Base-by-base conservation (phyloP, 805 yeast genomes). In the Ogataea siamensis region DNA sequence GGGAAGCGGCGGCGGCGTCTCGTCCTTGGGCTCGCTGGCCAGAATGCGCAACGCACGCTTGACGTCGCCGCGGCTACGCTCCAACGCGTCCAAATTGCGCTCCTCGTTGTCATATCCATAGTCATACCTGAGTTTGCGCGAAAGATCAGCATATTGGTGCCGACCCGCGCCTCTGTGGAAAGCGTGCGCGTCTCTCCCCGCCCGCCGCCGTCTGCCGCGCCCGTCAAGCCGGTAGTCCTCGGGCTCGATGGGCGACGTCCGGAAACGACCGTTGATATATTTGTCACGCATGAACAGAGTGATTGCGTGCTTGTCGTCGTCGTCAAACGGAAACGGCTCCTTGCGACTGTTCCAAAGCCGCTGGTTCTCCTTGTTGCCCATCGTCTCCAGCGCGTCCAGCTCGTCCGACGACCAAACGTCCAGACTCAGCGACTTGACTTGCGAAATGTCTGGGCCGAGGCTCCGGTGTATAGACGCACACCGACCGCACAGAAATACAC, bases 381-480 rank as follows among this genome's bases (percentile, higher is more conserved):
- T 69, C 13, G 50, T 43, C 11, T 52, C 62, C 25, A 67, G 22
- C 22, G 34, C 52, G 15, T 71, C 75, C 19, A 86, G 49, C 53
- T 87, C 87, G 5, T 66, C 66, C 5, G 57, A 57, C 1, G 69
- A 49, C 95, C 95, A 87, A 3, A 66, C 61, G 49, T 87, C 95
- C 55, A 83, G 66, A 5, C 88, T 78, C 37, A 87, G 64, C 0
- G 89, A 81, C 52, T 83, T 84, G 6, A 85, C 86, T 34, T 67
- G 63, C 5, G 89, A 80, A 9, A 80, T 60, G 27, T 77, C 78
- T 2, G 68, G 50, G 0, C 87, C 85, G 28, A 85, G 66, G 39
- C 74, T 73, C 43, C 87, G 68, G 60, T 87, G 95, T 22, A 80
- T 70, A 3, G 86, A 77, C 7, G 94, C 91, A 70, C 95, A 87